Conservation (phyloP, 78 protist species). For the Acrasis kona region DNA sequence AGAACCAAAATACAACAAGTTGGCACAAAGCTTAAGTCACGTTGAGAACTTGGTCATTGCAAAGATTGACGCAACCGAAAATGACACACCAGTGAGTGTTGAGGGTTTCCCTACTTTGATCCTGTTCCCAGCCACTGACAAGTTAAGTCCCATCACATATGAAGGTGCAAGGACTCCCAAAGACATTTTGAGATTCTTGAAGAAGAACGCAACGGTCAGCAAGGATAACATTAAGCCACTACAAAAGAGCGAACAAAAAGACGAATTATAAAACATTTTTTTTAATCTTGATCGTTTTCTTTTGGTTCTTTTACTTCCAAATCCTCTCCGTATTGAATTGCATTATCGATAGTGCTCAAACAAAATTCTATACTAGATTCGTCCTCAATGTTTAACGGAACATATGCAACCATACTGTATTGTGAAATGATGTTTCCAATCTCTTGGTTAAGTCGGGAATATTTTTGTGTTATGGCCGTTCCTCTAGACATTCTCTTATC, state of each 20-base stretch:
- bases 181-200: neutral
- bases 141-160: constrained; percentile 1
- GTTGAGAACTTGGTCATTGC: constrained; percentile 23
- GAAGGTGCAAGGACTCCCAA: constrained; percentile 17
- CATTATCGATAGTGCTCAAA: constrained; percentile 45
- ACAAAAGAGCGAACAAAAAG: neutral
- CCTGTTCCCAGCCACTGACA: neutral
- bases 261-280: neutral
- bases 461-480: too few species aligned
- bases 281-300: neutral
- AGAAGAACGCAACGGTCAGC: neutral
- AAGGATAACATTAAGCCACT: neutral
- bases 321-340: constrained; percentile 83
- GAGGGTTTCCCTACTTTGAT: constrained; percentile 27
- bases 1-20: constrained; percentile 37
- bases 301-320: constrained; percentile 33
- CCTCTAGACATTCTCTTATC: too few species aligned
- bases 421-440: constrained; percentile 36
- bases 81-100: constrained; percentile 19
- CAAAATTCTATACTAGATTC: constrained; percentile 9
- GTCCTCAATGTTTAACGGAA: constrained; percentile 60
- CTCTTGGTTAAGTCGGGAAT: neutral
- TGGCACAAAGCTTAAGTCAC: neutral
- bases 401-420: constrained; percentile 60
- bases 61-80: constrained; percentile 15